phyloP scores from a whole-genome alignment of 169 alveolate species.

The Eimeria falciformis region DNA sequence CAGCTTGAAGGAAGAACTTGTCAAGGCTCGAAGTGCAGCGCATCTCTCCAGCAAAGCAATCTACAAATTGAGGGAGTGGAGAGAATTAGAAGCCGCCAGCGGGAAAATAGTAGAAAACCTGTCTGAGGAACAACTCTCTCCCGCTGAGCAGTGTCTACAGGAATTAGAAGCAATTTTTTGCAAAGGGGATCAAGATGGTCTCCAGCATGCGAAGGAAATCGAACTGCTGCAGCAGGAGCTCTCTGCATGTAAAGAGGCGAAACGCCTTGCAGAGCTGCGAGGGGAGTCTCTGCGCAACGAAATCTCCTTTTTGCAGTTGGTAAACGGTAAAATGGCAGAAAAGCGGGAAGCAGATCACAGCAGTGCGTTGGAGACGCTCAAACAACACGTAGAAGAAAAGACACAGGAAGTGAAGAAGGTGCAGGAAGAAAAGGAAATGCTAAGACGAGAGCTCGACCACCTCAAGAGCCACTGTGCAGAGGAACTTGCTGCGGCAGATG shows the following conservation, averaged over 20 bases:
- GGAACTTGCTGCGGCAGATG: conserved; percentile 43
- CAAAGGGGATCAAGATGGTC: not conserved
- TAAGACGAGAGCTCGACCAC: conserved; percentile 8
- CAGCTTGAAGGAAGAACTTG: not conserved
- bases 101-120: conserved; percentile 1
- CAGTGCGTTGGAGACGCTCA: conserved; percentile 16
- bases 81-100: not conserved
- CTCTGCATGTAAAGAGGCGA: not conserved
- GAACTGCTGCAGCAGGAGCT: conserved; percentile 45
- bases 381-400: not conserved
- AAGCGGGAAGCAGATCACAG: not conserved
- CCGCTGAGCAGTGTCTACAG: conserved; percentile 4
- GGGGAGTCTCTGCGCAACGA: conserved; percentile 27
- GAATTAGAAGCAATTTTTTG: not conserved
- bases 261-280: not conserved
- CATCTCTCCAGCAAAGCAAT: not conserved
- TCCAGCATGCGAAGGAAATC: not conserved
- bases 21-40: not conserved
- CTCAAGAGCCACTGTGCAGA: not conserved
- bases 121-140: not conserved
- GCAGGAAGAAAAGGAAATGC: not conserved
- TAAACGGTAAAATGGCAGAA: conserved; percentile 14
- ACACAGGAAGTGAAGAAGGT: not conserved
- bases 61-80: not conserved
- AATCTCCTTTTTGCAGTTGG: not conserved